phyloP scores from a whole-genome alignment of 2,329 filamentous ascomycete species.

The Aspergillus quadrilineatus region DNA sequence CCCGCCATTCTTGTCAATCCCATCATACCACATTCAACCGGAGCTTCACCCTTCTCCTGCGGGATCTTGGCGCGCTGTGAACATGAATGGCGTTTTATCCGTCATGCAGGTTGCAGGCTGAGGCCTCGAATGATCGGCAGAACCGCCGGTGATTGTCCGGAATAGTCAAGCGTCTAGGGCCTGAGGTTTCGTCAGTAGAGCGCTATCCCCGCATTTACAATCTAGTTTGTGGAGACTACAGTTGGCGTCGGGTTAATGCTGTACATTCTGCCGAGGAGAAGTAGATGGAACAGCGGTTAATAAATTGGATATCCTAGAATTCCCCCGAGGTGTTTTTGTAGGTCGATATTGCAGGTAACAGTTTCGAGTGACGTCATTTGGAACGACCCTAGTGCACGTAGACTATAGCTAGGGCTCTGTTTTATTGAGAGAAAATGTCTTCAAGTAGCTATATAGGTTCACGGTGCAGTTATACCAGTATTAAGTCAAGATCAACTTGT shows the following conservation, averaged over 20 bases:
- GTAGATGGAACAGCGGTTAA: background rate
- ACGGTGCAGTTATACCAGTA: too few relatives aligned
- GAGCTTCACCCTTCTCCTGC: background rate
- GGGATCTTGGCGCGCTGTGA: background rate
- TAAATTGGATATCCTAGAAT: background rate
- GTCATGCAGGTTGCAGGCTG: background rate
- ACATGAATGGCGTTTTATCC: slow-evolving; percentile 1
- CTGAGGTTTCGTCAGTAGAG: background rate
- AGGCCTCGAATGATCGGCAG: slow-evolving; percentile 2
- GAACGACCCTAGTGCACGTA: too few relatives aligned
- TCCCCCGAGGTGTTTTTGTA: too few relatives aligned
- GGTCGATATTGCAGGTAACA: too few relatives aligned
- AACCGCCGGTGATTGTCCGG: slow-evolving; percentile 8
- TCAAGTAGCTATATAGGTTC: too few relatives aligned
- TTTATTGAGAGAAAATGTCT: too few relatives aligned
- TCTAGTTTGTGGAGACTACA: background rate
- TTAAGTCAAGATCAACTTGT: too few relatives aligned
- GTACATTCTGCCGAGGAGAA: background rate
- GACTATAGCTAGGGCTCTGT: too few relatives aligned
- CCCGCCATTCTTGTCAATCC: background rate
- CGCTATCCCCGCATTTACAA: slow-evolving; percentile 6
- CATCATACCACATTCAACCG: background rate
- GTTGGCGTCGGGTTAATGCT: background rate
- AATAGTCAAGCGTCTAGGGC: background rate
- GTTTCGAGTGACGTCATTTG: too few relatives aligned